A percentile compares a stretch with the other conserved stretches of the same genome.
phyloP scores from a whole-genome alignment of 768 basidiomycete species.

The Termitomyces sp. region DNA sequence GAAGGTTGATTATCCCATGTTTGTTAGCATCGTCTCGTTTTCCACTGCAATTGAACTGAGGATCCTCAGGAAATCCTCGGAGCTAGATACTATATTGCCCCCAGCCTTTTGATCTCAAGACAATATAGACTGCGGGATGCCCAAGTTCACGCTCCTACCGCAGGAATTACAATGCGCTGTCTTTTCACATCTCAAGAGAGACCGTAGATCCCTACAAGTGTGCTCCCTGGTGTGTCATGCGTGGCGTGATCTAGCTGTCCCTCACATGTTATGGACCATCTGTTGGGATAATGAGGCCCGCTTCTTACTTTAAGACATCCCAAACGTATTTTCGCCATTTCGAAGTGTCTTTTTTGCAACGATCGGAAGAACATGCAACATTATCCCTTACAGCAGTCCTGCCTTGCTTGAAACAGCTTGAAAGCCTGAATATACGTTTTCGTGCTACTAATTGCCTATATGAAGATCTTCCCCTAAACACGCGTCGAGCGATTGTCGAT shows the following conservation, averaged over 20 bases:
- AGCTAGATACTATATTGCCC: neutral
- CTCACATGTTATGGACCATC: neutral
- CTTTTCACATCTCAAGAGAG: neutral
- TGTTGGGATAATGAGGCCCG: neutral
- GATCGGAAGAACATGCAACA: neutral
- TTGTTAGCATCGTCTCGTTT: too few species aligned
- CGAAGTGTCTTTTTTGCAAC: neutral
- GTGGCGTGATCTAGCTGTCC: neutral
- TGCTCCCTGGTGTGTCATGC: neutral
- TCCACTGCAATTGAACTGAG: too few species aligned
- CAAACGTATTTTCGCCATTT: neutral
- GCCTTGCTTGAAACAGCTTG: neutral
- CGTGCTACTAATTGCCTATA: neutral
- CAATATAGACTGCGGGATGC: neutral
- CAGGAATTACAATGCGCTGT: neutral
- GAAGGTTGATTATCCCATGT: too few species aligned
- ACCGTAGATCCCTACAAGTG: neutral
- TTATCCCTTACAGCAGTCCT: neutral
- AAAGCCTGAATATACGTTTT: neutral
- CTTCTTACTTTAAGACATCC: neutral
- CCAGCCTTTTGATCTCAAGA: neutral
- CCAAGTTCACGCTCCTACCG: neutral
- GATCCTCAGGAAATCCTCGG: neutral
- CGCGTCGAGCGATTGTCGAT: neutral
- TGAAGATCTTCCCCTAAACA: neutral